Evolutionary conservation across 2,329 filamentous ascomycete species (phyloP), one percentile per base, ranked within the genome.

Genomic region (Epichloe sp.): DNA sequence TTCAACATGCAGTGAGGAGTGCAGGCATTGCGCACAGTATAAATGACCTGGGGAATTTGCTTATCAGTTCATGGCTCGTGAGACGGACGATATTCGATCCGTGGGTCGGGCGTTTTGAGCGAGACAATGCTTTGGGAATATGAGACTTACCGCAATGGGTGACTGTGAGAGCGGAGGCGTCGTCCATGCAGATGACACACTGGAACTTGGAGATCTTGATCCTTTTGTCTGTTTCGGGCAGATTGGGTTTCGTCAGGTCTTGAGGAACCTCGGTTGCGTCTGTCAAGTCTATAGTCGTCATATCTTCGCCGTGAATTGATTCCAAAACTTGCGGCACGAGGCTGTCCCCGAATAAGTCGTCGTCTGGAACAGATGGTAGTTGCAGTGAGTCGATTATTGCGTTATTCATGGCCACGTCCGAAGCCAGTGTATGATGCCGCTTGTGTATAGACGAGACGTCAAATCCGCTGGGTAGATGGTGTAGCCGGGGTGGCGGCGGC

Each of bases 181-280:
- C 71, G 54, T 84, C 81, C 78, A 84, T 80, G 64, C 81, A 85
- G 52, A 85, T 84, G 43, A 80, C 78, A 55, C 81, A 85, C 63
- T 83, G 78, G 46, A 83, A 80, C 4, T 70, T 68, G 44, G 72
- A 69, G 15, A 85, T 63, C 61, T 77, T 79, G 59, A 71, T 63
- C 48, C 65, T 71, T 11, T 73, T 76, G 48, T 77, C 74, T 47
- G 70, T 67, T 50, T 72, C 68, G 15, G 47, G 43, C 12, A 8
- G 11, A 7, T 41, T 19, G 11, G 70, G 70, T 54, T 69, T 67
- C 53, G 67, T 64, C n/a, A 73, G 61, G 46, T 73, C 65, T 11
- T 68, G 62, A 0, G 71, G 71, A 2, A 74, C 65, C 38, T 71
- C 69, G 11, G 70, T 71, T 5, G 66, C 65, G 53, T 72, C 70